A percentile compares a stretch with the other conserved stretches of the same genome.
These are phyloP conservation scores for Petunia hybrid DNA, from an alignment of 305 asterid species.

Conservation along the genomic window DNA sequence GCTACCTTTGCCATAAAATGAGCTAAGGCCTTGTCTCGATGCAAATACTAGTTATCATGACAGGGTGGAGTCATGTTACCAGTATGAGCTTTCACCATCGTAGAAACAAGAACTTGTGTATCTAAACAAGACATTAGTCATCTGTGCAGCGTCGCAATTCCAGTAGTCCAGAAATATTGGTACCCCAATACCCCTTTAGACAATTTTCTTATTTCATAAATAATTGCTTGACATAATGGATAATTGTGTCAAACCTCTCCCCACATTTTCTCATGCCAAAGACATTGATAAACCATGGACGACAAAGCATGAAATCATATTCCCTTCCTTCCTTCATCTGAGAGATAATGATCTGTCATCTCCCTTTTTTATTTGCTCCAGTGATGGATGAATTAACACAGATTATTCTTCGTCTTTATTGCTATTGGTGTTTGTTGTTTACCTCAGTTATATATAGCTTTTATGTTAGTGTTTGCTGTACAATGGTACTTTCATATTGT, in stretches of 20 bases:
- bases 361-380: too few species aligned
- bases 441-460: too few species aligned
- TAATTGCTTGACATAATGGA: not conserved
- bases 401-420: too few species aligned
- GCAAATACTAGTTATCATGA: not conserved
- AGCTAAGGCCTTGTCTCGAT: conserved; percentile 2
- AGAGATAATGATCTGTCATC: too few species aligned
- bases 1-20: not conserved
- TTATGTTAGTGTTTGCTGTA: too few species aligned
- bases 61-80: conserved; percentile 9
- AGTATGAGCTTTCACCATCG: not conserved
- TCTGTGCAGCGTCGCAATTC: not conserved
- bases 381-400: too few species aligned
- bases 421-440: too few species aligned
- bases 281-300: conserved; percentile 1
- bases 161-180: not conserved
- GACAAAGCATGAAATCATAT: conserved; percentile 10
- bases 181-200: not conserved
- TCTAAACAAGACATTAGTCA: conserved; percentile 1
- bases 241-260: not conserved
- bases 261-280: conserved; percentile 3
- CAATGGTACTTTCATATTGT: too few species aligned
- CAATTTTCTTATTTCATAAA: not conserved
- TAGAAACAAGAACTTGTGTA: not conserved
- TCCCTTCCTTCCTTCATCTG: not conserved